A percentile compares a stretch with the other conserved stretches of the same genome.
These are phyloP conservation scores for Saccharomycopsis hybrid DNA, from an alignment of 1,139 yeast genomes.

Conservation along the genomic window DNA sequence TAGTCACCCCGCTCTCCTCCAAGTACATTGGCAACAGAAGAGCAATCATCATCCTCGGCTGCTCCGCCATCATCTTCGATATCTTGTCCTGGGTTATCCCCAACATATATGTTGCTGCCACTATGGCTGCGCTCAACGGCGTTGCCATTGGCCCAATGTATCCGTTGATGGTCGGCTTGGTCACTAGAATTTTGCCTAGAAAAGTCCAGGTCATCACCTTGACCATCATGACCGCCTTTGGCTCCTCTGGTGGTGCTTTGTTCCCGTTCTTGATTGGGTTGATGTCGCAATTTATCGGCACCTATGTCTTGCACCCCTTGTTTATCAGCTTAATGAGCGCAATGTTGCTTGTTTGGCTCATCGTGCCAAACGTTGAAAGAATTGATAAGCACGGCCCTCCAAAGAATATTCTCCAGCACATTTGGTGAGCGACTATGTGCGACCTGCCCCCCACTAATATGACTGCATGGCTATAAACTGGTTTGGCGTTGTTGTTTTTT, in stretches of 20 bases:
- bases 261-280: slow-evolving; percentile 53
- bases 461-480: no score
- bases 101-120: slow-evolving; percentile 36
- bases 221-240: slow-evolving; percentile 53
- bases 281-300: slow-evolving; percentile 43
- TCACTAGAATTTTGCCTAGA: slow-evolving; percentile 44
- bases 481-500: no score
- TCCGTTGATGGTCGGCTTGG: slow-evolving; percentile 46
- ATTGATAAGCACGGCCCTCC: slow-evolving; percentile 23
- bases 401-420: slow-evolving; percentile 23
- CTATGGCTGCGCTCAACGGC: slow-evolving; percentile 43
- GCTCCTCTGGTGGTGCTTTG: slow-evolving; percentile 55
- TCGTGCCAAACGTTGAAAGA: slow-evolving; percentile 38
- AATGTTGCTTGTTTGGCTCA: slow-evolving; percentile 40
- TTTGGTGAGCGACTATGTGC: slow-evolving; percentile 16
- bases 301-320: slow-evolving; percentile 51
- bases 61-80: slow-evolving; percentile 34
- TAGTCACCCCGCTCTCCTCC: slow-evolving; percentile 29
- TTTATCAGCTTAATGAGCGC: slow-evolving; percentile 36
- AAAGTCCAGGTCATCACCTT: slow-evolving; percentile 48
- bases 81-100: slow-evolving; percentile 44
- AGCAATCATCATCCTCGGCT: slow-evolving; percentile 35
- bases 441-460: no score
- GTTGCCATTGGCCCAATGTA: slow-evolving; percentile 48
- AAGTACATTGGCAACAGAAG: slow-evolving; percentile 44